Conservation (phyloP, 73 alveolate species). For the Paramecium sonneborni region DNA sequence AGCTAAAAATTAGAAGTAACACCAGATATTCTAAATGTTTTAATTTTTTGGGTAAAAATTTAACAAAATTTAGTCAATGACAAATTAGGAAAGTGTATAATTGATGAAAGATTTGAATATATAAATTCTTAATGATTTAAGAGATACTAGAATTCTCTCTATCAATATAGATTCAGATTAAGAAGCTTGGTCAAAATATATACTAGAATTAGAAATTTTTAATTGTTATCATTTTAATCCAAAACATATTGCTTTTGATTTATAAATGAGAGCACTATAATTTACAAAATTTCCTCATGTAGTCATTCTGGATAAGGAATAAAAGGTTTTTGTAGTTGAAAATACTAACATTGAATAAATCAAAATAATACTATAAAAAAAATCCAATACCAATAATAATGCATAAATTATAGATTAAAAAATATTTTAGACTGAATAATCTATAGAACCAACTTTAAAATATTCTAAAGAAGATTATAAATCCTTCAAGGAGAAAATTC, state of each 20-base stretch:
- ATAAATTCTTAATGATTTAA: background rate
- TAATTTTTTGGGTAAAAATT: background rate
- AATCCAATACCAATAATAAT: background rate
- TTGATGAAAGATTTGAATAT: background rate
- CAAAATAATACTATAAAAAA: background rate
- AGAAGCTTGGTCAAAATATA: background rate
- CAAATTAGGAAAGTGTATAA: background rate
- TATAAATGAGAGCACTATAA: background rate
- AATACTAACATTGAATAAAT: background rate
- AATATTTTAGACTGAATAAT: background rate
- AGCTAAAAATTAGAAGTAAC: too few species aligned
- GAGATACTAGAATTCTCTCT: background rate
- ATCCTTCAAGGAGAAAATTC: background rate
- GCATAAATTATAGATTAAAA: background rate
- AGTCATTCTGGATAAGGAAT: background rate
- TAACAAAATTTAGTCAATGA: background rate
- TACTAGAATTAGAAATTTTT: background rate
- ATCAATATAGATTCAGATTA: background rate
- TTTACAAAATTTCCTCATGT: background rate
- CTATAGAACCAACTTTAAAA: background rate
- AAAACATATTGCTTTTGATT: background rate
- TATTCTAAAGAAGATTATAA: background rate
- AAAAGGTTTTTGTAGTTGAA: background rate
- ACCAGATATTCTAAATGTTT: too few species aligned
- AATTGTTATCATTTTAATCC: background rate